Base-by-base conservation (phyloP, 805 yeast genomes). In the Yamadazyma philogaea region DNA sequence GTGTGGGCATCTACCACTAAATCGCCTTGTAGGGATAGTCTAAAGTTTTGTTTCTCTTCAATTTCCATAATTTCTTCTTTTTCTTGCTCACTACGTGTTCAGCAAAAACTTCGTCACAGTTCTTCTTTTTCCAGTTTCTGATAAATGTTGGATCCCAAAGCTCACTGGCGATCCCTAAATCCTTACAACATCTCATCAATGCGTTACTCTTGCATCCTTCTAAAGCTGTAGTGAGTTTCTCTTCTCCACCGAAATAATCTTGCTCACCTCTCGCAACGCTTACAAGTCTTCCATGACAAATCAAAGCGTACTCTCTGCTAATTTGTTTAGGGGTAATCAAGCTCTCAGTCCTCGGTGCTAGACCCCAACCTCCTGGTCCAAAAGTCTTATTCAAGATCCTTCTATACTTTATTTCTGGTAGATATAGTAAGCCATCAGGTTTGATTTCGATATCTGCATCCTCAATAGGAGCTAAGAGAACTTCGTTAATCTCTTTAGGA, bases 291-390 rank as follows among this genome's bases (percentile, higher is more conserved):
- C 98, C 98, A 45, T 84, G 80, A 52, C 96, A 84, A 3, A 93
- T 74, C 39, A 93, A 68, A 0, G 87, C 97, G 57, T 88, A 93
- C 59, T 93, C 99, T 50, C 98, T 75, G 8, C 96, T 87, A 24
- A 93, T 81, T 38, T 81, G 74, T 48, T 77, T 80, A 22, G 81
- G 75, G 1, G 95, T 84, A 24, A 93, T 79, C 40, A 79, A 69
- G 0, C 96, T 84, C 50, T 86, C 91, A 0, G 95, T 81, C 43
- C 99, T 71, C 8, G 99, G 98, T 0, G 95, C 96, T 43, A 93
- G 70, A 0, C 98, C 98, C 99, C 99, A 93, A 1, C 95, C 97
- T 20, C 99, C 99, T 6, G 99, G 96, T 3, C 99, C 99, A 70
- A 93, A 91, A 0, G 98, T 95, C 30, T 74, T 74, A 64, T 91